Evolutionary conservation across 192 early-diverging fungal species (phyloP).

Genomic region (Coemansia sp.): DNA sequence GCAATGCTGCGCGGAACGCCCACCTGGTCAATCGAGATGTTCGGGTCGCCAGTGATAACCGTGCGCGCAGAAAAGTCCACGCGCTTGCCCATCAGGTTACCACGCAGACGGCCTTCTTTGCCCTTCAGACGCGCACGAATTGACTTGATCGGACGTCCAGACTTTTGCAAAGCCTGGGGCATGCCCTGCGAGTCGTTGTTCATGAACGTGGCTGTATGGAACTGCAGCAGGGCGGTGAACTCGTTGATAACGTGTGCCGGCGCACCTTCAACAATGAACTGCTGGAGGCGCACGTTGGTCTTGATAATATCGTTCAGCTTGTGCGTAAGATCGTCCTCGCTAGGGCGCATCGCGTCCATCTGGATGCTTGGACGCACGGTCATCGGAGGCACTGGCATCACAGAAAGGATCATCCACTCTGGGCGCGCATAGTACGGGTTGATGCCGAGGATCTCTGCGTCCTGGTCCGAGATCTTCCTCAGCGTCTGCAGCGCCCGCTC

Average conservation of each 20-base stretch:
- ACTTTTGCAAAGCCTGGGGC: constrained; percentile 88
- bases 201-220: constrained; percentile 96
- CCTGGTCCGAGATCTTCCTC: constrained; percentile 82
- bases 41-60: constrained; percentile 98
- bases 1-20: constrained; percentile 98
- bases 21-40: constrained; percentile 96
- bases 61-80: constrained; percentile 99
- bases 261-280: constrained; percentile 81
- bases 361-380: constrained; percentile 94
- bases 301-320: constrained; percentile 92
- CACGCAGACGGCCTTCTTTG: constrained; percentile 97
- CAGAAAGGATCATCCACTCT: constrained; percentile 97
- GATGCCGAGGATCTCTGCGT: constrained; percentile 82
- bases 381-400: constrained; percentile 94
- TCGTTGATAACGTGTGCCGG: constrained; percentile 87
- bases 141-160: constrained; percentile 92
- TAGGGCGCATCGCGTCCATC: constrained; percentile 82
- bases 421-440: constrained; percentile 89
- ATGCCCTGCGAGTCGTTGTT: constrained; percentile 94
- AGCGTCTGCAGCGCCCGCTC: constrained; percentile 79
- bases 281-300: constrained; percentile 81
- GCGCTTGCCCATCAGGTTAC: constrained; percentile 99
- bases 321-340: constrained; percentile 97
- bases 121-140: constrained; percentile 97
- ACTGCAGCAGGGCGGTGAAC: constrained; percentile 85